Evolutionary conservation across 1,284 basidiomycete genomes (phyloP), one percentile per base, ranked within the genome.

Genomic region (Clitocybe nebularis): DNA sequence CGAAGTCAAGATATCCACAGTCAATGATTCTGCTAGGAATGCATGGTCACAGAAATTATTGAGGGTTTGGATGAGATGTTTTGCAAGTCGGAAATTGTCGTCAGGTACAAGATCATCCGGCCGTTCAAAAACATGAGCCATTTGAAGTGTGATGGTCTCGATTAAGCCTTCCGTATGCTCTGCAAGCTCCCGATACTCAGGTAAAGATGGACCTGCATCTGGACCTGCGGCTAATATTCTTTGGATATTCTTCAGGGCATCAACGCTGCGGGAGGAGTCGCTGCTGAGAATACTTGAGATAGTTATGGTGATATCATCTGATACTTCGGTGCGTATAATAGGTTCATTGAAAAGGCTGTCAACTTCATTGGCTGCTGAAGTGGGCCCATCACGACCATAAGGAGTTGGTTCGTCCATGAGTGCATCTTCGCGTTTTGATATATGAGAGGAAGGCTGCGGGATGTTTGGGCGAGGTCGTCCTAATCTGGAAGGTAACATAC

Each of bases 21-120:
- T 87, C 40, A 93, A 60, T 3, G 88, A 89, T 61, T 91, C 85
- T 4, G 89, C 86, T 26, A 94, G 70, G 47, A 87, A 74, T 16
- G 79, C 64, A 59, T 93, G 88, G 56, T 94, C 92, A 56, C 91
- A 93, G 61, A 93, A 93, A 21, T 89, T 88, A 55, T 93, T 92
- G 22, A 94, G 74, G 0, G 93, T 93, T 63, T 96, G 93, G 54
- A 97, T 95, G 39, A 97, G 77, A 62, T 96, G 94, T 64, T 98
- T 98, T 41, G 93, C 91, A 6, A 97, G 72, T 32, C 94, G 79
- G 66, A 95, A 91, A 56, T 89, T 89, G 49, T 85, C 79, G 13
- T 84, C 81, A 4, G 79, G 71, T 4, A 79, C 62, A 20, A 95
- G 70, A 38, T 87, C 80, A 19, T 88, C 80, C 1, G 81, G 81